These are phyloP conservation scores for Trametes polyzona DNA, from an alignment of 1,284 basidiomycete species.

Conservation along the genomic window DNA sequence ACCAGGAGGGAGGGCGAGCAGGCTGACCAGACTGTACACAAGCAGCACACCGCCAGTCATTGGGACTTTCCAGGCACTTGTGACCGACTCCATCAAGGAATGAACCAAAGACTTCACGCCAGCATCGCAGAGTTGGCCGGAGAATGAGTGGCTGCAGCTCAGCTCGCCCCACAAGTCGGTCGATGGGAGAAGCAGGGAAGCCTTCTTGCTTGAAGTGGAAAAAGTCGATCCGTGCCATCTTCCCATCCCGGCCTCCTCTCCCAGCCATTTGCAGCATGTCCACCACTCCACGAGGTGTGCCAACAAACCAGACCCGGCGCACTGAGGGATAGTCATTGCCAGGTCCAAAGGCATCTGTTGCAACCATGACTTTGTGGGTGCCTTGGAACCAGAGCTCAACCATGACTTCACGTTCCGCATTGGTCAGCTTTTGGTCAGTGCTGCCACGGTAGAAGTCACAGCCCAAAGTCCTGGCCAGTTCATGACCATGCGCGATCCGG, in stretches of 20 bases:
- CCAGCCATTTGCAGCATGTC: conserved; percentile 12
- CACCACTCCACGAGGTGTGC: conserved; percentile 7
- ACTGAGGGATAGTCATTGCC: conserved; percentile 15
- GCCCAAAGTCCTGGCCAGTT: not conserved
- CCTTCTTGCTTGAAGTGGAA: not conserved
- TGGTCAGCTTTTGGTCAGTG: not conserved
- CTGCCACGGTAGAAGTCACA: conserved; percentile 12
- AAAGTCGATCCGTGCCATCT: not conserved
- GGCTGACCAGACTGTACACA: not conserved
- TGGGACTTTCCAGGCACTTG: not conserved
- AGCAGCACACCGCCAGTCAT: conserved; percentile 3
- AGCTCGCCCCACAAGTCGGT: not conserved
- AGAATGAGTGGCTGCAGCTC: not conserved
- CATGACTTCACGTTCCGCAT: not conserved
- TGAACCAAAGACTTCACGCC: not conserved
- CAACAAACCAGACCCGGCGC: conserved; percentile 5
- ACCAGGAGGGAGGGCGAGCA: not conserved
- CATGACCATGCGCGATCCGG: not conserved
- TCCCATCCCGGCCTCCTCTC: conserved; percentile 3
- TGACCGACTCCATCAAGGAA: conserved; percentile 5
- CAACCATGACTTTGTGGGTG: conserved; percentile 4
- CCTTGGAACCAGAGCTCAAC: conserved; percentile 5
- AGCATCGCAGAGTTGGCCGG: not conserved
- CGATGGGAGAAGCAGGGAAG: too few species aligned
- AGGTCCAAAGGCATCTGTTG: conserved; percentile 18